Base-by-base conservation (phyloP, 1,139 yeast species). In the Pichia sp. region DNA sequence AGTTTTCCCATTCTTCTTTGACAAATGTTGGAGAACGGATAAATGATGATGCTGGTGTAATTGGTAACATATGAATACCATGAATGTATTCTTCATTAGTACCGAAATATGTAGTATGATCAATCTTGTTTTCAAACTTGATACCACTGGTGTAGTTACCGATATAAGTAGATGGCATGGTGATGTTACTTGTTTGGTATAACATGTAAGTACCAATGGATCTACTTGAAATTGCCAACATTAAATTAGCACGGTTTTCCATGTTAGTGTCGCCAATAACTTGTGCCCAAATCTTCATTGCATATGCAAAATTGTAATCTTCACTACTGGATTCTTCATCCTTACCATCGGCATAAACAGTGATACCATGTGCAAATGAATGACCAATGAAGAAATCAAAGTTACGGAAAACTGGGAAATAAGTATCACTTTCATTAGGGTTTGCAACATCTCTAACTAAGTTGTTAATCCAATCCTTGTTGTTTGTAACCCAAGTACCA, bases 331-430 rank as follows among this genome's bases (percentile, higher is more conserved):
- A 83, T 65, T 87, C 95, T 68, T 87, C 85, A 60, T 87, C 83
- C 59, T 82, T 81, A 50, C 95, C 94, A 60, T 85, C 94, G 33
- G 82, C 85, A 55, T 80, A 69, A 33, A 75, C 77, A 59, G 79
- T 82, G 53, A 86, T 69, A 17, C 96, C 95, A 49, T 78, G 78
- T 8, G 95, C 94, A 90, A 93, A 86, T 2, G 94, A 84, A 65
- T 87, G 95, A 30, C 96, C 96, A 39, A 75, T 74, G 67, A 68
- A 87, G 88, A 87, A 87, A 63, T 85, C 93, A 66, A 86, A 87
- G 74, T 75, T 76, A 62, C 95, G 76, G 41, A 78, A 84, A 15
- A 81, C 85, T 4, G 96, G 95, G 80, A 85, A 87, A 61, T 75
- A 76, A 2, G 70, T 47, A 62, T 85, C 94, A 3, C 69, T 70